Conservation (phyloP, 2,329 filamentous ascomycete genomes). For the Apiospora rasikravindrae region DNA sequence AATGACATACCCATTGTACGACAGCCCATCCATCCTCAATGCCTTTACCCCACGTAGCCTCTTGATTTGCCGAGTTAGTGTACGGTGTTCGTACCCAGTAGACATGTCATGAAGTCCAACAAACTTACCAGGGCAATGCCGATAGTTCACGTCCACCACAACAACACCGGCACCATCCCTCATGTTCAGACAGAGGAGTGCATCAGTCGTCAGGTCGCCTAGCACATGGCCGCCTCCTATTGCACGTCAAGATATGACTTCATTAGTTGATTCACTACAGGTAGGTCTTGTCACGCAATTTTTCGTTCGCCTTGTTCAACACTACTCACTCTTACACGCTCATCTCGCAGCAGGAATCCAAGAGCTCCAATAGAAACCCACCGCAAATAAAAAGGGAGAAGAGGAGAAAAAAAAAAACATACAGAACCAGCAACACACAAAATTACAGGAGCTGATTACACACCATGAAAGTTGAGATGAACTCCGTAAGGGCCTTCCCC, state of each 20-base stretch:
- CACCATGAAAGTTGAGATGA: constrained; percentile 44
- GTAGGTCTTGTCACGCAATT: background rate
- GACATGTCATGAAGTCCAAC: background rate
- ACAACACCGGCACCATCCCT: constrained; percentile 42
- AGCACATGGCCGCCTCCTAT: constrained; percentile 45
- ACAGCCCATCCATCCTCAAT: constrained; percentile 45
- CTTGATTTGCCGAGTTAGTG: constrained; percentile 25
- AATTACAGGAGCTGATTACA: background rate
- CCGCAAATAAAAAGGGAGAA: background rate
- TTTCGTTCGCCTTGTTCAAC: background rate
- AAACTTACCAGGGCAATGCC: constrained; percentile 43
- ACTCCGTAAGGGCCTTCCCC: constrained; percentile 39
- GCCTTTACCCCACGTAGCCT: constrained; percentile 42
- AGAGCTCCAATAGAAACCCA: too few species aligned
- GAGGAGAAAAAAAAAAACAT: background rate
- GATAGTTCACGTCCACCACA: constrained; percentile 47
- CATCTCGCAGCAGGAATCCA: background rate
- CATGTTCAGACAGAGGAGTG: constrained; percentile 43
- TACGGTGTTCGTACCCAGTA: background rate
- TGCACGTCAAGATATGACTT: background rate
- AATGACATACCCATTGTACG: constrained; percentile 40
- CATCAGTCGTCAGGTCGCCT: constrained; percentile 41
- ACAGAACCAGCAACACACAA: too few species aligned
- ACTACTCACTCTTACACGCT: too few species aligned
- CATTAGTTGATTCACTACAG: background rate